Evolutionary conservation across 2,329 filamentous ascomycete species (phyloP).

Genomic region (Arthrobotrys pseudoclavata): DNA sequence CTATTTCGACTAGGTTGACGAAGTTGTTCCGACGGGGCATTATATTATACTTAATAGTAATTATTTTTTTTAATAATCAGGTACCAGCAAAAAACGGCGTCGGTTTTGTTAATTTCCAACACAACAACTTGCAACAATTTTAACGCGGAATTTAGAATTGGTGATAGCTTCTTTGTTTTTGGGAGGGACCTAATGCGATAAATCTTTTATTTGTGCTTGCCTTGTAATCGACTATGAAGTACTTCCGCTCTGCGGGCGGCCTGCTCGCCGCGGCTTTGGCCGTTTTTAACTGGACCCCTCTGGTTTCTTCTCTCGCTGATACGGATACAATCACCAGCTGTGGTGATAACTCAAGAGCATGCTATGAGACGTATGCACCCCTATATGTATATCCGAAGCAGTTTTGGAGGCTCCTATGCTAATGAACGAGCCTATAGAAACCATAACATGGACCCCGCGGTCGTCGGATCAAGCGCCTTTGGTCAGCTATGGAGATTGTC

Average conservation of each 20-base stretch:
- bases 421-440: conserved; percentile 65
- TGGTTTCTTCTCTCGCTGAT: conserved; percentile 33
- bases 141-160: conserved; percentile 30
- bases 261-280: conserved; percentile 47
- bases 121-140: conserved; percentile 43
- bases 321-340: conserved; percentile 74
- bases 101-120: conserved; percentile 34
- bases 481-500: conserved; percentile 71
- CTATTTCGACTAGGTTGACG: conserved; percentile 41
- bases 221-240: conserved; percentile 57
- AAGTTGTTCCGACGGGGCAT: conserved; percentile 32
- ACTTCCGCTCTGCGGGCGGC: conserved; percentile 45
- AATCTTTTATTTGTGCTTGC: conserved; percentile 27
- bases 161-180: conserved; percentile 21
- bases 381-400: neutral
- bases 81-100: conserved; percentile 13
- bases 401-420: conserved; percentile 8
- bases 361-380: conserved; percentile 68
- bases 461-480: conserved; percentile 72
- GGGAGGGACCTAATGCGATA: conserved; percentile 46
- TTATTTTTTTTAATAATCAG: conserved; percentile 39
- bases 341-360: conserved; percentile 71
- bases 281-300: conserved; percentile 41
- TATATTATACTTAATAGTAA: conserved; percentile 50
- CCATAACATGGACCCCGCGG: conserved; percentile 75